Percentiles rank a stretch among this genome's conserved stretches.
Conservation (phyloP, 805 yeast genomes). For the Yamadazyma sp. region DNA sequence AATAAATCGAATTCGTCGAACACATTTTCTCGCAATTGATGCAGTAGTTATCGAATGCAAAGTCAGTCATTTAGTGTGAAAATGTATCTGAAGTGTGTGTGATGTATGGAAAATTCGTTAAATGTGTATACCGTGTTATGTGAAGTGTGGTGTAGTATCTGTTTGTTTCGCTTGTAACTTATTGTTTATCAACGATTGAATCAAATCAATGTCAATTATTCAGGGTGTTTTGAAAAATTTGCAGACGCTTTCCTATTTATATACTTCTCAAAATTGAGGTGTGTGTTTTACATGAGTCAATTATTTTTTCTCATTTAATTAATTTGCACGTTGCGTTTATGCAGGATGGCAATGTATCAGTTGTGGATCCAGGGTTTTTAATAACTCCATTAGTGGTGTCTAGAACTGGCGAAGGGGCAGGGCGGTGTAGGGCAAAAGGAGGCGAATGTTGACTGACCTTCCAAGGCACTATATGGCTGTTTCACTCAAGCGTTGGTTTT, state of each 20-base stretch:
- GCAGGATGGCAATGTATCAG: neutral
- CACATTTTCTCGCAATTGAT: constrained; percentile 35
- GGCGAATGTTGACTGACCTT: no score
- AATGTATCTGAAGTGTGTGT: neutral
- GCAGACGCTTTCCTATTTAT: constrained; percentile 7
- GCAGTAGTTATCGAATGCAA: constrained; percentile 39
- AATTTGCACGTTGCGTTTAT: constrained; percentile 9
- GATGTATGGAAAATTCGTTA: constrained; percentile 1
- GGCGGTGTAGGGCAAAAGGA: no score
- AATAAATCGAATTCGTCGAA: constrained; percentile 24
- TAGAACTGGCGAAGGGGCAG: neutral
- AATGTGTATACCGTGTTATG: neutral
- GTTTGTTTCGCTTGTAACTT: no score
- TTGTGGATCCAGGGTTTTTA: constrained; percentile 7
- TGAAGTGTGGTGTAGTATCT: no score
- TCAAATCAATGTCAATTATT: no score
- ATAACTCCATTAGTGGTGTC: no score
- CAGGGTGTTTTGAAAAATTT: no score
- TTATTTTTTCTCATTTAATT: constrained; percentile 2
- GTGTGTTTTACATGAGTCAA: constrained; percentile 9
- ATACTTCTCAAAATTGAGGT: constrained; percentile 8
- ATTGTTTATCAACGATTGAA: no score
- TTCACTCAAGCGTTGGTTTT: no score
- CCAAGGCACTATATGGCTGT: no score
- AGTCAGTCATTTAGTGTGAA: constrained; percentile 37